phyloP scores from a whole-genome alignment of 2,329 filamentous ascomycete genomes.

The Aspergillus phoenicis region DNA sequence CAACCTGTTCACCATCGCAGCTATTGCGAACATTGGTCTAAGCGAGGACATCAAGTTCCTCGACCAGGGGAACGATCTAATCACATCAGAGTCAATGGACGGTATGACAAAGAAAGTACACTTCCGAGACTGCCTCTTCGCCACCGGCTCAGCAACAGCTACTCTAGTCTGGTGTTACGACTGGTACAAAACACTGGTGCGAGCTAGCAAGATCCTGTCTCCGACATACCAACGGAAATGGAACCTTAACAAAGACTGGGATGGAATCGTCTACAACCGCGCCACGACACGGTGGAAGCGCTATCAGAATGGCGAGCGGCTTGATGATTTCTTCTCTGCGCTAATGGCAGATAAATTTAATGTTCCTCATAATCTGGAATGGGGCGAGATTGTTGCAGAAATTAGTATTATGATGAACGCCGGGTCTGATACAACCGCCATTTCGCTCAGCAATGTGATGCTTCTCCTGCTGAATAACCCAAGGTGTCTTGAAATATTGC shows the following conservation, averaged over 20 bases:
- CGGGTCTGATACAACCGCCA: constrained; percentile 54
- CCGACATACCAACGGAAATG: constrained; percentile 23
- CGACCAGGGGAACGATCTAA: constrained; percentile 36
- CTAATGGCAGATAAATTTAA: constrained; percentile 54
- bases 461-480: constrained; percentile 55
- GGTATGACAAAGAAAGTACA: constrained; percentile 20
- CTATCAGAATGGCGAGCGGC: constrained; percentile 50
- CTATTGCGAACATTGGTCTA: constrained; percentile 45
- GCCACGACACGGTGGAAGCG: constrained; percentile 22
- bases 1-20: constrained; percentile 42
- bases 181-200: constrained; percentile 22
- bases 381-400: constrained; percentile 61
- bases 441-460: constrained; percentile 55
- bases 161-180: constrained; percentile 28
- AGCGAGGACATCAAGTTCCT: constrained; percentile 41
- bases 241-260: constrained; percentile 24
- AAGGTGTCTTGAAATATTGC: constrained; percentile 37
- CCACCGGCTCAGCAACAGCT: constrained; percentile 16
- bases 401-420: constrained; percentile 48
- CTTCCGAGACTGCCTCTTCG: constrained; percentile 25
- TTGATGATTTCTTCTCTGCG: constrained; percentile 59
- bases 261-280: constrained; percentile 24
- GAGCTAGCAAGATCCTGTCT: constrained; percentile 23
- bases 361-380: constrained; percentile 50
- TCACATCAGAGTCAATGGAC: constrained; percentile 28